Base-by-base conservation (phyloP, 2,329 filamentous ascomycete species). In the Pseudocercospora eumusae region DNA sequence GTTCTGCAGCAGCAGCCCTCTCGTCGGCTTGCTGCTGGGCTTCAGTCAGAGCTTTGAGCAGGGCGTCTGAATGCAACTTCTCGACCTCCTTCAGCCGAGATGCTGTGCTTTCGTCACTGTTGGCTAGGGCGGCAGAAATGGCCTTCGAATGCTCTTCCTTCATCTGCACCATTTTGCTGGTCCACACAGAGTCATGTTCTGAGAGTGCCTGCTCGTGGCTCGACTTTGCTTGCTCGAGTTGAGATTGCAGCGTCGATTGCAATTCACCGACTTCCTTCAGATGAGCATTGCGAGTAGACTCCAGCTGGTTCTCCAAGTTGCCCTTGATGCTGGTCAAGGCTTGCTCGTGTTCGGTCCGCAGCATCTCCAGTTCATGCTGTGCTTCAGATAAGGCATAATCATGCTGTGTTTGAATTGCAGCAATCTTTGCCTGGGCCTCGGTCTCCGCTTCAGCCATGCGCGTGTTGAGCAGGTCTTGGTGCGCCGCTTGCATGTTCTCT, bases 111-210 rank as follows among this genome's bases (percentile, higher is more conserved):
- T 56, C 53, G 18, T 69, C 64, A 54, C 60, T 65, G 15, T 47
- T 62, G 11, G 61, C 50, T n/a, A 57, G 33, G 23, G 66, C 54
- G n/a, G 64, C 54, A 18, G 61, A 54, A 3, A 68, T 53, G 18
- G 67, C 60, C 23, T 67, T 64, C 4, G 36, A 59, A 61, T 70
- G 69, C 40, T 66, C 55, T 18, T 47, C 36, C 33, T 68, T 61
- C 31, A 71, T 28, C 27, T 64, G 56, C 6, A 62, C 25, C 60
- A 72, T 54, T 52, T 65, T 68, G 6, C 42, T 25, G 3, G 59
- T 57, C 70, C 70, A 72, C 4, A 62, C 27, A 11, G 33, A 44
- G 13, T 72, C 69, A 33, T 61, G 63, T 13, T 68, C 66, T 2
- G 59, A 56, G 11, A 72, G 47, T 9, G 64, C 57, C 44, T 54